These are phyloP conservation scores for Chalciporus pseudorubinellus DNA, from an alignment of 768 basidiomycete genomes.

Conservation along the genomic window DNA sequence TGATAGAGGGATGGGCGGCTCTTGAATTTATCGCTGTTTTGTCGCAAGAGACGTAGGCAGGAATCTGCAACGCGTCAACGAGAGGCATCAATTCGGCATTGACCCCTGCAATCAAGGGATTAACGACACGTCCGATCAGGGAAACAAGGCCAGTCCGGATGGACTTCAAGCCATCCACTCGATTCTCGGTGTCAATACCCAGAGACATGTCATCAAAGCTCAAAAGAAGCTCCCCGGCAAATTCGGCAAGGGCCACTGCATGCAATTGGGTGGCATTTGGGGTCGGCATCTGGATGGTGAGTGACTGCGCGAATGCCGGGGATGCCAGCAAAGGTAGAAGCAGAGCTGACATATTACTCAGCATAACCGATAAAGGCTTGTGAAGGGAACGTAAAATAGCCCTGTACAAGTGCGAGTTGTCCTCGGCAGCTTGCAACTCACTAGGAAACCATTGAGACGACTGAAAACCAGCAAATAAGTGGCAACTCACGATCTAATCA, in stretches of 20 bases:
- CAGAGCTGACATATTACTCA: slow-evolving; percentile 66
- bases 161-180: slow-evolving; percentile 66
- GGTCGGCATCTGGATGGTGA: slow-evolving; percentile 48
- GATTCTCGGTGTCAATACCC: slow-evolving; percentile 56
- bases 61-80: slow-evolving; percentile 58
- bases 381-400: slow-evolving; percentile 74
- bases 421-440: slow-evolving; percentile 63
- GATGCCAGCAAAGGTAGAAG: slow-evolving; percentile 67
- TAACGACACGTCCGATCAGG: slow-evolving; percentile 61
- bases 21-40: slow-evolving; percentile 19
- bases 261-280: slow-evolving; percentile 69
- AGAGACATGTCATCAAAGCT: slow-evolving; percentile 65
- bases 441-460: slow-evolving; percentile 36
- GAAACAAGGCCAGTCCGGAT: slow-evolving; percentile 72
- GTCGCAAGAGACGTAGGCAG: slow-evolving; percentile 29
- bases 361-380: slow-evolving; percentile 71
- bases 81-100: slow-evolving; percentile 59
- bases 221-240: slow-evolving; percentile 72
- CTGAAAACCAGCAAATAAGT: slow-evolving; percentile 8
- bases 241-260: slow-evolving; percentile 63
- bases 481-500: slow-evolving; percentile 66
- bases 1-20: slow-evolving; percentile 55
- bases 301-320: slow-evolving; percentile 53
- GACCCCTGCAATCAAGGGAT: slow-evolving; percentile 61
- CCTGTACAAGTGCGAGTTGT: slow-evolving; percentile 61